Evolutionary conservation across 441 rosid genomes (phyloP), one percentile per base, ranked within the genome.

Genomic region (Eutrema salsugineum): DNA sequence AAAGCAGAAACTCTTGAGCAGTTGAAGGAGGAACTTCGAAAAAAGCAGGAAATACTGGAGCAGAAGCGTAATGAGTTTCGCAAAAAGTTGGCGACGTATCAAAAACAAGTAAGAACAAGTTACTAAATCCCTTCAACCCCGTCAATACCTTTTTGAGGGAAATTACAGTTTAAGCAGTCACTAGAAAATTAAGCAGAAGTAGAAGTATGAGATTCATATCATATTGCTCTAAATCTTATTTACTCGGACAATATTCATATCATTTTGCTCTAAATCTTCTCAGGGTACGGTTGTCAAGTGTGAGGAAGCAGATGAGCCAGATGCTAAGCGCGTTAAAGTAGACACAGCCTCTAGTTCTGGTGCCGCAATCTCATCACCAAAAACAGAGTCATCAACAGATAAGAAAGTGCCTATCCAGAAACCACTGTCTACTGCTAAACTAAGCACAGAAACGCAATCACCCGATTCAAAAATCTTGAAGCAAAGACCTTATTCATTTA

Each of bases 1-100:
- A 91, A 94, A 83, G 73, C 86, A 38, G 98, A 85, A 63, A 73
- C 49, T 69, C 82, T 94, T 62, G 98, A 90, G 83, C 94, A 67
- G 63, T 77, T 96, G 85, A 93, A 87, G 84, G 98, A 93, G 82
- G 86, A 90, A 44, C 85, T 96, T 11, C 91, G 93, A 55, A 90
- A 88, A 86, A 96, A 90, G 83, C 99, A 84, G 79, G 93, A 93
- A 81, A 74, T 90, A 84, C 85, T 93, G 81, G 99, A 86, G 71
- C 91, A 85, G 88, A 93, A 91, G 81, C 87, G 97, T 62, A 86
- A 78, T 40, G 90, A 93, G 70, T 93, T 90, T 75, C 85, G 87
- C 65, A 90, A 83, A 56, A 80, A 87, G 74, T 78, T 96, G 89
- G 85, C 87, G 44, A 82, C 83, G 58, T 84, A 91, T 69, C 78